These are phyloP conservation scores for Huntiella savannae DNA, from an alignment of 2,329 filamentous ascomycete genomes.

Conservation along the genomic window DNA sequence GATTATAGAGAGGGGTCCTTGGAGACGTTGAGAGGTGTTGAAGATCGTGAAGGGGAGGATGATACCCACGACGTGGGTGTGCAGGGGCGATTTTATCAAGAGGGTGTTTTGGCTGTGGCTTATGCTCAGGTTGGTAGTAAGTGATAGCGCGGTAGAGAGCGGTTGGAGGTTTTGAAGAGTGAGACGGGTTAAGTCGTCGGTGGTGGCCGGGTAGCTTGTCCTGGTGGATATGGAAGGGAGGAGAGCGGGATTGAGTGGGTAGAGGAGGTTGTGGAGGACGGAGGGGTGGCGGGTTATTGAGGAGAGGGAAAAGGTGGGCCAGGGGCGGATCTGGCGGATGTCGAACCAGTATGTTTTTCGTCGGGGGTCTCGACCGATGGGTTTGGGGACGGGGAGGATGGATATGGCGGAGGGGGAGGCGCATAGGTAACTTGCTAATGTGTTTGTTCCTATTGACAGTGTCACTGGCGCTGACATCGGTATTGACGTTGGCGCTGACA, in stretches of 20 bases:
- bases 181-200: conserved; percentile 27
- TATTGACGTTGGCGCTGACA: no score
- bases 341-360: conserved; percentile 93
- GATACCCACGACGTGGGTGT: conserved; percentile 58
- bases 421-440: conserved; percentile 57
- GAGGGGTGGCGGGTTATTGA: no score
- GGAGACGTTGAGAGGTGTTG: conserved; percentile 84
- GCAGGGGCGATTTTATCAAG: conserved; percentile 38
- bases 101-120: conserved; percentile 22
- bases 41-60: conserved; percentile 84
- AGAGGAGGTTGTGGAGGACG: conserved; percentile 42
- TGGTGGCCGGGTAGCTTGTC: conserved; percentile 56
- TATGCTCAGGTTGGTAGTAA: conserved; percentile 41
- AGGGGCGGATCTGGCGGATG: conserved; percentile 66
- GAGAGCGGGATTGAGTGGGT: conserved; percentile 51
- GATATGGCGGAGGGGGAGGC: conserved; percentile 59
- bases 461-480: conserved; percentile 12
- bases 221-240: conserved; percentile 45
- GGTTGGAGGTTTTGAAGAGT: no score
- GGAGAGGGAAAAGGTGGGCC: conserved; percentile 51
- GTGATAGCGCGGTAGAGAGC: conserved; percentile 55
- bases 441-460: conserved; percentile 39
- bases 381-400: conserved; percentile 65
- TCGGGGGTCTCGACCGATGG: conserved; percentile 40
- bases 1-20: conserved; percentile 67